phyloP scores from a whole-genome alignment of 371 early-diverging fungal species.

The Nosema muscidifuracis region DNA sequence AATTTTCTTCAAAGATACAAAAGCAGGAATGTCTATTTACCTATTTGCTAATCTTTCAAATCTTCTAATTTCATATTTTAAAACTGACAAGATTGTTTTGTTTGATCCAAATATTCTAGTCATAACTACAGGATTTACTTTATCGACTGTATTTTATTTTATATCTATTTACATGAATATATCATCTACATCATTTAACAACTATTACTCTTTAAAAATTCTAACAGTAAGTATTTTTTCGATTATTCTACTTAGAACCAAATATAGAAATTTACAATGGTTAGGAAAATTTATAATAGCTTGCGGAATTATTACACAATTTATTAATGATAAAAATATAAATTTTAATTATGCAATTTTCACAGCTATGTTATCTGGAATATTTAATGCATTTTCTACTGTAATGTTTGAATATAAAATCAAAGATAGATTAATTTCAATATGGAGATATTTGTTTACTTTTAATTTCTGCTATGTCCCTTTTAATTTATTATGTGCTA shows the following conservation, averaged over 20 bases:
- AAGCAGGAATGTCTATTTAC: constrained; percentile 8
- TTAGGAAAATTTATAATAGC: not conserved
- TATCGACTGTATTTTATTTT: constrained; percentile 2
- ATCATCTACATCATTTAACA: not conserved
- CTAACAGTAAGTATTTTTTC: not conserved
- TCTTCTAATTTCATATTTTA: not conserved
- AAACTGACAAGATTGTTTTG: not conserved
- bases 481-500: constrained; percentile 5
- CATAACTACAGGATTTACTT: not conserved
- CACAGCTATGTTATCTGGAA: not conserved
- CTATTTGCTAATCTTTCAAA: not conserved
- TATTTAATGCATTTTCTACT: constrained; percentile 6
- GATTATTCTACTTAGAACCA: not conserved
- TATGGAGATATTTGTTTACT: constrained; percentile 9
- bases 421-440: not conserved
- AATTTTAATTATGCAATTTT: not conserved
- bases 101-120: not conserved
- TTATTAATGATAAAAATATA: not conserved
- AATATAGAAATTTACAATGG: not conserved
- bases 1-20: not conserved
- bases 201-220: constrained; percentile 10
- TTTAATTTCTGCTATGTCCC: constrained; percentile 9
- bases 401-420: constrained; percentile 5
- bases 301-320: not conserved
- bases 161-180: constrained; percentile 13